Evolutionary conservation across 1,139 yeast genomes (phyloP).

Genomic region (Blastobotrys buckinghamii): DNA sequence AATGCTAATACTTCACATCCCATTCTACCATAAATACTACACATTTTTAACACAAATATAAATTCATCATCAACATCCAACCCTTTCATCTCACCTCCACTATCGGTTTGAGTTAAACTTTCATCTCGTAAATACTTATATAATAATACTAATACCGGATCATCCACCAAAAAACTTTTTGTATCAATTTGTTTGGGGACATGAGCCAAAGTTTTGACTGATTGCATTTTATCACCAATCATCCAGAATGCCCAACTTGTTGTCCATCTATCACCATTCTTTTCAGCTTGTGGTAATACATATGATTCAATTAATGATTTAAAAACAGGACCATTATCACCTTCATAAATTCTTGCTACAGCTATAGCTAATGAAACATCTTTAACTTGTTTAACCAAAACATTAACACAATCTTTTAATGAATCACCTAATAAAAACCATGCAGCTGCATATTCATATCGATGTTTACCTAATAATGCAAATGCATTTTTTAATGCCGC

Average conservation of each 20-base stretch:
- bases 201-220: slow-evolving; percentile 26
- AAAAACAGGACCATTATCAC: slow-evolving; percentile 49
- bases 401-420: slow-evolving; percentile 69
- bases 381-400: slow-evolving; percentile 56
- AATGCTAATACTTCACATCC: slow-evolving; percentile 82
- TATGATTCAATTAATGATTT: slow-evolving; percentile 45
- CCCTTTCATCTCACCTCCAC: slow-evolving; percentile 7
- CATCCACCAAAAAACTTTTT: slow-evolving; percentile 58
- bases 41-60: slow-evolving; percentile 54
- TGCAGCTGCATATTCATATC: slow-evolving; percentile 82
- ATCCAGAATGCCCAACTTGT: slow-evolving; percentile 81
- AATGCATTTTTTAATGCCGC: slow-evolving; percentile 93
- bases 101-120: slow-evolving; percentile 21
- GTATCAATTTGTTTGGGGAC: slow-evolving; percentile 26
- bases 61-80: slow-evolving; percentile 41
- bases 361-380: slow-evolving; percentile 74
- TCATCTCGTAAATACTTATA: slow-evolving; percentile 53
- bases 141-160: slow-evolving; percentile 69
- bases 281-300: slow-evolving; percentile 53
- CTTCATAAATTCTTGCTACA: slow-evolving; percentile 68
- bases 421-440: slow-evolving; percentile 81
- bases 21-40: slow-evolving; percentile 72
- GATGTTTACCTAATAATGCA: slow-evolving; percentile 81
- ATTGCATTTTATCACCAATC: slow-evolving; percentile 27
- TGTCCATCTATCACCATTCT: slow-evolving; percentile 72